Base-by-base conservation (phyloP, 2,329 filamentous ascomycete species). In the Pseudocercospora vitis region DNA sequence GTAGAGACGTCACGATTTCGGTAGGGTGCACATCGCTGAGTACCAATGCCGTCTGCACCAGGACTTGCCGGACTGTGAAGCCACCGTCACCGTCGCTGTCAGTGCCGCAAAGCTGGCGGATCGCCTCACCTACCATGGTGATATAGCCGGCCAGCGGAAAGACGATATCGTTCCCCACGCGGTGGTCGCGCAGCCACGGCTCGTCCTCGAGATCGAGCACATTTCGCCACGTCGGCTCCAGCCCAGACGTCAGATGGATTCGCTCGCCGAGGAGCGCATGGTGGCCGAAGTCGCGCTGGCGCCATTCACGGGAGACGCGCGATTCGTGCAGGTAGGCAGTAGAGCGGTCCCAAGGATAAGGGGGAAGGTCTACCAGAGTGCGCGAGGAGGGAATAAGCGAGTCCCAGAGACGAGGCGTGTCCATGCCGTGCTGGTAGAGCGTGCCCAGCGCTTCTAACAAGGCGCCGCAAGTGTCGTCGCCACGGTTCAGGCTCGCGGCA, bases 111-210 rank as follows among this genome's bases (percentile, higher is more conserved):
- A n/a, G n/a, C 23, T 57, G 55, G 7, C 51, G 50, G 8, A 52
- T 29, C 7, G 57, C 50, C 39, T 59, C 57, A 5, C 37, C 42
- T 6, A 37, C 51, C 50, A 57, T 52, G 16, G 54, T 50, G 8
- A 57, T 24, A 31, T 57, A 57, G 16, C 54, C 57, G 24, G 55
- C 48, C n/a, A 47, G 26, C 9, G 57, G 57, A 24, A 57, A 57
- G 2, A 59, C 48, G 32, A 55, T 47, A 33, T 51, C 48, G 16
- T 39, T 42, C 4, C 37, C 28, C 7, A 57, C 19, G 12, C 26
- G 32, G 52, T 73, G 70, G 14, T 66, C 66, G 9, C 48, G 42
- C 6, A 73, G 42, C 70, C 69, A 72, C 1, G 64, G 58, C 0
- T 63, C 31, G 18, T 69, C 63, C 0, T 56, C 37, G 3, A 64